phyloP scores from a whole-genome alignment of 2,329 filamentous ascomycete species.

The Ophiostoma quercus region DNA sequence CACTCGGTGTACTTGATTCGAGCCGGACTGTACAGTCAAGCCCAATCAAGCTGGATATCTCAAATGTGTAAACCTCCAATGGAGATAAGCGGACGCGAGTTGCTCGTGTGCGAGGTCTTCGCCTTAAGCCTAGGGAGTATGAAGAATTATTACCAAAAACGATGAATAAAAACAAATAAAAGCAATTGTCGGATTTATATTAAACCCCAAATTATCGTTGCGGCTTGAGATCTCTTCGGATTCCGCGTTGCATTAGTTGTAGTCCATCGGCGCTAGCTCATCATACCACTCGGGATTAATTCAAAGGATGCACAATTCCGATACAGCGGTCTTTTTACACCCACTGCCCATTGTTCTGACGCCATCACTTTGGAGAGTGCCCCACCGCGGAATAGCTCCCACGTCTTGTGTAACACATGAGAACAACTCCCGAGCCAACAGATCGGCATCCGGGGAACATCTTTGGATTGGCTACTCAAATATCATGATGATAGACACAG shows the following conservation, averaged over 20 bases:
- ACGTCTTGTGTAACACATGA: not conserved
- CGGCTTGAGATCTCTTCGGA: not conserved
- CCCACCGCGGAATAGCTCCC: not conserved
- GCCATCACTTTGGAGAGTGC: not conserved
- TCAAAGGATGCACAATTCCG: not conserved
- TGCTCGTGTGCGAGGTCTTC: no score
- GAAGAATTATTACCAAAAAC: no score
- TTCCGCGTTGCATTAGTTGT: not conserved
- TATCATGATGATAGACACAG: not conserved
- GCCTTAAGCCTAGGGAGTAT: not conserved
- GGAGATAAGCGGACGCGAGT: not conserved
- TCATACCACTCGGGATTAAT: conserved; percentile 8
- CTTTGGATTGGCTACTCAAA: not conserved
- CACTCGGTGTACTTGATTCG: not conserved
- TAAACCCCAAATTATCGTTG: not conserved
- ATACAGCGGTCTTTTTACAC: not conserved
- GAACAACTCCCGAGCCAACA: not conserved
- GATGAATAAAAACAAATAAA: not conserved
- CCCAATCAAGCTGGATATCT: not conserved
- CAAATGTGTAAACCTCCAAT: not conserved
- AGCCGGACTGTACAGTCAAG: not conserved
- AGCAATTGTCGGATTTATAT: not conserved
- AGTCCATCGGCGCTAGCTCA: not conserved
- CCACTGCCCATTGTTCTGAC: not conserved
- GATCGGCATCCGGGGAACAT: not conserved